These are phyloP conservation scores for Penicillium griseofulvum DNA, from an alignment of 2,329 filamentous ascomycete species.

Conservation along the genomic window DNA sequence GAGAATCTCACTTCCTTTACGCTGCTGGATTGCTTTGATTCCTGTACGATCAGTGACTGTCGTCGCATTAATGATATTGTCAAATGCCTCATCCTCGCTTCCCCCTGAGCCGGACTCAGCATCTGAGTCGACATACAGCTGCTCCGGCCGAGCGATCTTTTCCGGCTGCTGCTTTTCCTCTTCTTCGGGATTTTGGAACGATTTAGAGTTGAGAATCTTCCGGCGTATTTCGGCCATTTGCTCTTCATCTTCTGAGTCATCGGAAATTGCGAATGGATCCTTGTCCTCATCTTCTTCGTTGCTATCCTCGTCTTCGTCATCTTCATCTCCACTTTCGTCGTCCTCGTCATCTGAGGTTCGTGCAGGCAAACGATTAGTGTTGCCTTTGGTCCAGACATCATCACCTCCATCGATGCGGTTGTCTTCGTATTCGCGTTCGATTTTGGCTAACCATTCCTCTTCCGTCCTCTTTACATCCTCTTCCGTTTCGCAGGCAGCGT, in stretches of 20 bases:
- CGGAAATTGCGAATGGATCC: slow-evolving; percentile 74
- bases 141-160: slow-evolving; percentile 60
- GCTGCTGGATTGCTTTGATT: slow-evolving; percentile 60
- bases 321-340: slow-evolving; percentile 47
- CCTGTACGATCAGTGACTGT: slow-evolving; percentile 85
- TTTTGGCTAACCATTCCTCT: slow-evolving; percentile 80
- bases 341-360: slow-evolving; percentile 53
- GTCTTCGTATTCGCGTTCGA: slow-evolving; percentile 85
- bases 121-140: slow-evolving; percentile 59
- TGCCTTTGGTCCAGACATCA: slow-evolving; percentile 88
- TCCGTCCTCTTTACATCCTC: slow-evolving; percentile 80
- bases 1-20: slow-evolving; percentile 50
- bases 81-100: slow-evolving; percentile 72
- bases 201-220: slow-evolving; percentile 86
- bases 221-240: slow-evolving; percentile 91
- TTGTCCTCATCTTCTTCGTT: slow-evolving; percentile 49
- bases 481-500: slow-evolving; percentile 79
- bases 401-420: slow-evolving; percentile 62
- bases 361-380: slow-evolving; percentile 67
- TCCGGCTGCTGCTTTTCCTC: slow-evolving; percentile 57
- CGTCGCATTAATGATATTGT: slow-evolving; percentile 88
- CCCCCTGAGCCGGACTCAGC: slow-evolving; percentile 68
- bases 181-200: slow-evolving; percentile 64
- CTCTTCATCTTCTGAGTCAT: slow-evolving; percentile 77
- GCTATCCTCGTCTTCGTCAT: slow-evolving; percentile 45